Evolutionary conservation across 2,329 filamentous ascomycete species (phyloP), one percentile per base, ranked within the genome.

Genomic region (Oidium heveae): DNA sequence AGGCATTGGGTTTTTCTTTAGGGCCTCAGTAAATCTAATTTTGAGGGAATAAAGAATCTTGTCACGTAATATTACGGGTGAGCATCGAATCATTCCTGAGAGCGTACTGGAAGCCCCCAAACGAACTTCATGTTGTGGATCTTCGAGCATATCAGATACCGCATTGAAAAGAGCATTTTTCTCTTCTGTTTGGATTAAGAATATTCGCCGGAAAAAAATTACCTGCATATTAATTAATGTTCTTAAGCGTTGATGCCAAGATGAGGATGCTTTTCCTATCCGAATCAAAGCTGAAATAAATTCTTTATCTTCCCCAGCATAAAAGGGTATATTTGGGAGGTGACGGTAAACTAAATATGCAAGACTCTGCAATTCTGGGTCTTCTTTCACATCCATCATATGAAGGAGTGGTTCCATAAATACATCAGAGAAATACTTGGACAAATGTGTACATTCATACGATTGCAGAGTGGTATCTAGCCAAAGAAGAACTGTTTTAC

Each of bases 321-420:
- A 81, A 69, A 95, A 89, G 0, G 91, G 88, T 55, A 98, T 86
- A 66, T 98, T 98, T 15, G 91, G 87, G 16, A 98, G 72, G 64
- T 98, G 89, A 7, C 89, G 83, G 71, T 96, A 98, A 44, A 98
- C 91, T 64, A 94, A 87, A 65, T 96, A 98, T 0, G 91, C 89
- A 9, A 95, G 75, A 10, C 84, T 82, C 72, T 95, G 93, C 1
- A 98, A 75, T 67, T 98, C 93, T 0, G 86, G 87, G 63, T 98
- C 91, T 67, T 98, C 91, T 67, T 96, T 96, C 66, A 98, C 86
- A 64, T 98, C 91, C 89, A 98, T 98, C 91, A 98, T 98, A 71
- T 98, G 88, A 54, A 98, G 71, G 15, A 98, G 76, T 66, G 95
- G 85, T 62, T 91, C 85, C 66, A 94, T 91, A 64, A 96, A 89